Base-by-base conservation (phyloP, 805 yeast species). In the Metschnikowia drakensbergensis region DNA sequence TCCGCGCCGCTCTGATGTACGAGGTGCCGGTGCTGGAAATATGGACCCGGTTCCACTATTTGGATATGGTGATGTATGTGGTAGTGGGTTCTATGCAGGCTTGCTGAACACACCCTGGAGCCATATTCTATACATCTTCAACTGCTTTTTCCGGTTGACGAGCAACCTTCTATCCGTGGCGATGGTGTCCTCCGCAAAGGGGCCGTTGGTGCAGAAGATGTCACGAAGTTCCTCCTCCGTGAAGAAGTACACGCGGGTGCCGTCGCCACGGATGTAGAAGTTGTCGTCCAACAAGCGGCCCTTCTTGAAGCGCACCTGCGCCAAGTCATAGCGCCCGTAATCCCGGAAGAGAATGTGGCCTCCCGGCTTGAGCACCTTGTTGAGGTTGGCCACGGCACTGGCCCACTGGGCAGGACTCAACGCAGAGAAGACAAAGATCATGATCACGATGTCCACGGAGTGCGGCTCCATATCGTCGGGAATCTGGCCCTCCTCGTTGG, bases 81-180 rank as follows among this genome's bases (percentile, higher is more conserved):
- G 39, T 42, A 13, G 40, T 33, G 9, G 9, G 28, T 2, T 8
- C 37, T 48, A 47, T 25, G 37, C 48, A 3, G 54, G 54, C 47
- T 49, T 48, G 35, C 49, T 46, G 64, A 92, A 92, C 26, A 88
- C 90, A 1, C 94, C 98, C 69, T 94, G 99, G 48, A 94, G 70
- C 99, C 99, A 94, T 50, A 90, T 88, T 60, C 99, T 76, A 65
- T 88, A 94, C 99, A 94, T 94, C 68, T 94, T 94, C 54, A 94
- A 70, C 65, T 86, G 86, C 63, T 92, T 84, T 69, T 92, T 91
- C 60, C 99, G 77, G 65, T 94, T 94, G 25, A 94, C 97, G 54
- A 94, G 72, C 58, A 94, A 73, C 58, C 99, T 74, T 64, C 97
- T 79, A 69, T 94, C 99, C 1, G 96, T 86, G 1, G 88, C 98